Evolutionary conservation across 2,329 filamentous ascomycete species (phyloP), one percentile per base, ranked within the genome.

Genomic region (Aspergillus pseudoglaucus): DNA sequence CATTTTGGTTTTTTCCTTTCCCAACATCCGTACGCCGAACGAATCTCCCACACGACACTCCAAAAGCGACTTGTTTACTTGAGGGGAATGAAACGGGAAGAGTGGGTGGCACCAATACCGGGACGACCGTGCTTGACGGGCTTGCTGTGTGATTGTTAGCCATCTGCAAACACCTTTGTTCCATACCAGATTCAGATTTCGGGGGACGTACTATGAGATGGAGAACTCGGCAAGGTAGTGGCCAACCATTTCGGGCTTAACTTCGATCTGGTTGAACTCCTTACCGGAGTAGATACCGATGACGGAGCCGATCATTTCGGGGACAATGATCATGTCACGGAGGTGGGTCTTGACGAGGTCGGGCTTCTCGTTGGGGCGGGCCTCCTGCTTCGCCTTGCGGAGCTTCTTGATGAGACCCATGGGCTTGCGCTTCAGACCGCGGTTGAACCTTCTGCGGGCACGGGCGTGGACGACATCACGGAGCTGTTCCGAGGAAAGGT

Each of bases 321-420:
- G 93, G 66, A 98, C 93, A 72, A 98, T 85, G 75, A 98, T 96
- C 93, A 98, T 98, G 82, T 98, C 87, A 78, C 91, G 90, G 70
- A 98, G 87, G 77, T 98, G 91, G 57, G 91, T 98, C 87, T 96
- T 96, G 82, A 97, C 91, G 70, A 93, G 83, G 73, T 95, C 90
- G 73, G 91, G 91, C 88, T 97, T 96, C 90, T 97, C 91, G 80
- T 98, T 98, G 74, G 93, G 93, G 81, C 88, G 89, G 67, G 90
- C 90, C 81, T 95, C 90, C 79, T 95, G 89, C 87, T 96, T 96
- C 65, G 93, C 87, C 84, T 96, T 97, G 76, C 93, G 91, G 70
- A 98, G 89, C 86, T 98, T 98, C 89, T 97, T 97, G 85, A 98
- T 97, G 71, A 98, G 82, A 68, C 93, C 93, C 93, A 98, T 97